Base-by-base conservation (phyloP, 192 early-diverging fungal genomes). In the Pilaira anomala region DNA sequence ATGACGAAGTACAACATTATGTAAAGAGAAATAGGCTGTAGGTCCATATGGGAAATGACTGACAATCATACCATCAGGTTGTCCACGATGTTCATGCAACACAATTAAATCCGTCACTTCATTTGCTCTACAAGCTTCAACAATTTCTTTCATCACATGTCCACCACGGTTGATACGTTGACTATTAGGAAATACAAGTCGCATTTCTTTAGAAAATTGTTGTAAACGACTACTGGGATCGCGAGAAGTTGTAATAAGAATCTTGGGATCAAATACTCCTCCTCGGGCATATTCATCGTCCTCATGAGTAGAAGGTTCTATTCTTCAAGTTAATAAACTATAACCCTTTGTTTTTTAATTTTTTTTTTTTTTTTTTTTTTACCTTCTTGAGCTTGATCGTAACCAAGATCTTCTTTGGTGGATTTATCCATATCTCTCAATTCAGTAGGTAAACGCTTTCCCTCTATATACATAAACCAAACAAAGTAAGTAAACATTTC, bases 201-300 rank as follows among this genome's bases (percentile, higher is more conserved):
- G 85, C 87, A 99, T 92, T 78, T 99, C 97, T 77, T 98, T 98
- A 66, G 95, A 84, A 77, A 99, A 99, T 77, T 95, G 93, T 69
- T 88, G 86, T 67, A 99, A 82, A 46, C 95, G 87, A 63, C 88
- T 87, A 73, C 87, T 91, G 19, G 97, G 94, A 60, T 97, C 94
- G 59, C 95, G 81, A 14, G 94, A 96, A 7, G 97, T 99, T 21
- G 97, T 99, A 57, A 99, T 91, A 18, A 99, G 75, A 16, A 99
- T 85, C 67, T 99, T 99, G 49, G 97, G 95, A 69, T 99, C 97
- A 53, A 79, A 87, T 41, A 91, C 83, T 46, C 97, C 97, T 14
- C 95, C 94, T 18, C 86, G 85, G 13, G 95, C 86, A 73, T 99
- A 99, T 83, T 99, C 97, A 63, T 99, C 95, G 79, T 99, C 97